These are phyloP conservation scores for Trichoderma oligosporum DNA, from an alignment of 2,329 filamentous ascomycete genomes.

Conservation along the genomic window DNA sequence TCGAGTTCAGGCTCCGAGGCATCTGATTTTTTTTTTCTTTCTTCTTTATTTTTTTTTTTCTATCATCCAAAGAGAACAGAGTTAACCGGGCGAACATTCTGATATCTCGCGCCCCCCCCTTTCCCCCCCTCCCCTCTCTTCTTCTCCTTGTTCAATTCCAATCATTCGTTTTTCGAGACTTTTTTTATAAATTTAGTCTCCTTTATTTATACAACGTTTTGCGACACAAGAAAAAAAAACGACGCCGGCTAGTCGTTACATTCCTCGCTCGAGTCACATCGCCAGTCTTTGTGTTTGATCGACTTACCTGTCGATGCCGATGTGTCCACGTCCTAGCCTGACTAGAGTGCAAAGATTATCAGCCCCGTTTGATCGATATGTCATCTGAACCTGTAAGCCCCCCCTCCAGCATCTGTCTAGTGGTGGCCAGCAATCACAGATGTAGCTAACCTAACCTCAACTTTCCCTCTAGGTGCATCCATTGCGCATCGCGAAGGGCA, in stretches of 20 bases:
- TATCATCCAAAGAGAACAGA: constrained; percentile 11
- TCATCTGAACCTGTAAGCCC: constrained; percentile 39
- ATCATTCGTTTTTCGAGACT: constrained; percentile 16
- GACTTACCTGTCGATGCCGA: constrained; percentile 35
- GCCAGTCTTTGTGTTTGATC: constrained; percentile 22
- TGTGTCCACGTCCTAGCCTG: constrained; percentile 29
- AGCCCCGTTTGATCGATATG: constrained; percentile 31
- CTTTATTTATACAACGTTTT: constrained; percentile 16
- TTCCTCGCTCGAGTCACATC: constrained; percentile 27
- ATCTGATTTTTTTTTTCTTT: background rate
- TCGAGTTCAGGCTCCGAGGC: constrained; percentile 20
- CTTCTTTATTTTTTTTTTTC: background rate
- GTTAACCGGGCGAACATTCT: constrained; percentile 17
- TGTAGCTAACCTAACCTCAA: background rate
- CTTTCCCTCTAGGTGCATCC: constrained; percentile 60
- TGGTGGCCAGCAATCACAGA: background rate
- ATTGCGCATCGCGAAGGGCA: constrained; percentile 72
- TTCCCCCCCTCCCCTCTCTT: background rate
- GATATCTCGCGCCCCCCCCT: constrained; percentile 13
- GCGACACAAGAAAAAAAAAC: constrained; percentile 4
- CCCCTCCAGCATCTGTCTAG: constrained; percentile 18
- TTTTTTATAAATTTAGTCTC: background rate
- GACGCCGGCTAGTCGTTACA: constrained; percentile 28
- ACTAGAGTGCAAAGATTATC: constrained; percentile 15
- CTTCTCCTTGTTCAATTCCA: constrained; percentile 15